Evolutionary conservation across 345 rosid species (phyloP), one percentile per base, ranked within the genome.

Genomic region (Mangifera indica): DNA sequence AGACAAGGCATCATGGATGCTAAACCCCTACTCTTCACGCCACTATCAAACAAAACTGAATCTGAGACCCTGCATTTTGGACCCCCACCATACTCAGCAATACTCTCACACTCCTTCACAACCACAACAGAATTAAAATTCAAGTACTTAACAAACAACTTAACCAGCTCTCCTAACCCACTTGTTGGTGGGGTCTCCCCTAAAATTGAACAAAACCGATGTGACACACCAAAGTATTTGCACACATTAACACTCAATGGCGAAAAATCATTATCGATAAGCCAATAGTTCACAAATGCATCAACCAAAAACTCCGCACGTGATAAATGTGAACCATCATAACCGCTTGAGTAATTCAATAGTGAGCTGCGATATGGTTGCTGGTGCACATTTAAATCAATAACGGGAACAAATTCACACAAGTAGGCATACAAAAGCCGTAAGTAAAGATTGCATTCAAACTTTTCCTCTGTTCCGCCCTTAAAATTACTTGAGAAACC

Each of bases 201-300:
- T 52, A 82, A 79, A 71, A 84, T 76, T 10, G 91, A 81, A 24
- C 69, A 71, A 42, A 87, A 83, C 11, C 85, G 87, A 56, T 83
- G 72, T 3, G 89, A 75, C 77, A 87, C 83, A n/a, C 97, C 97
- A 78, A 84, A 83, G 0, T 89, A 87, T 77, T 88, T 90, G 79
- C 86, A 83, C 46, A 81, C 64, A 74, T 71, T 80, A 56, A 82
- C 74, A 0, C 89, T 79, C 56, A 92, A 78, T 0, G 97, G 97
- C 1, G 95, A 94, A 81, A 94, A 92, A 78, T 92, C 97, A 82
- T 86, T 92, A 66, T 90, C 97, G 76, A 90, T 89, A 77, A 94
- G 79, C 98, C 98, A 94, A 76, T 89, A 94, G 34, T 92, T 85
- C 74, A 90, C 80, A 34, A 94, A 84, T 0, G 85, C 46, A 72